Evolutionary conservation across 1,139 yeast genomes (phyloP).

Genomic region (Nadsonia starkeyi-henricii): DNA sequence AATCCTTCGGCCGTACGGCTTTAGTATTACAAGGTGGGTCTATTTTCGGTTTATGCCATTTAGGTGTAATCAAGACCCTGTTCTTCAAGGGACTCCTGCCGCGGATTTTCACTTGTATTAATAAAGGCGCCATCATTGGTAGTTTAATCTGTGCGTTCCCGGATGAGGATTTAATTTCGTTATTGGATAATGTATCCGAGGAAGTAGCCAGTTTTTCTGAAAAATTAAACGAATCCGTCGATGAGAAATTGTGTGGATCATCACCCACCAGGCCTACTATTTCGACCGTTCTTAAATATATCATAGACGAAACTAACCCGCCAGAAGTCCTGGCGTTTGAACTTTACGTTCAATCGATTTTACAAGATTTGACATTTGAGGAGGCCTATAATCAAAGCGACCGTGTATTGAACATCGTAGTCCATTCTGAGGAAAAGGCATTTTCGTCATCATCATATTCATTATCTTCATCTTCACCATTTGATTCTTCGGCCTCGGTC

Average conservation of each 20-base stretch:
- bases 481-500: slow-evolving; percentile 24
- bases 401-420: slow-evolving; percentile 66
- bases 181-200: slow-evolving; percentile 27
- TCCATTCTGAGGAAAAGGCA: slow-evolving; percentile 27
- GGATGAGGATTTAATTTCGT: slow-evolving; percentile 35
- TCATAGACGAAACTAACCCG: slow-evolving; percentile 30
- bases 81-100: slow-evolving; percentile 66
- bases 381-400: slow-evolving; percentile 78
- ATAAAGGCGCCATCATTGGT: slow-evolving; percentile 89
- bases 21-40: slow-evolving; percentile 88
- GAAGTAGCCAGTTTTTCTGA: slow-evolving; percentile 20
- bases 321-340: slow-evolving; percentile 71
- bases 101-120: slow-evolving; percentile 78
- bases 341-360: slow-evolving; percentile 39
- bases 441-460: neutral
- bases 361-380: slow-evolving; percentile 70
- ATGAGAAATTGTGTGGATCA: neutral
- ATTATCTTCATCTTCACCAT: neutral
- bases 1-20: slow-evolving; percentile 84
- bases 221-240: slow-evolving; percentile 1
- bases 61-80: slow-evolving; percentile 80
- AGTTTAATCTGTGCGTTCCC: slow-evolving; percentile 62
- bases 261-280: neutral
- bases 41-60: slow-evolving; percentile 79
- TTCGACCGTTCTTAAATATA: slow-evolving; percentile 23